A percentile compares a stretch with the other conserved stretches of the same genome.
These are phyloP conservation scores for Mycena rosella DNA, from an alignment of 768 basidiomycete genomes.

Conservation along the genomic window DNA sequence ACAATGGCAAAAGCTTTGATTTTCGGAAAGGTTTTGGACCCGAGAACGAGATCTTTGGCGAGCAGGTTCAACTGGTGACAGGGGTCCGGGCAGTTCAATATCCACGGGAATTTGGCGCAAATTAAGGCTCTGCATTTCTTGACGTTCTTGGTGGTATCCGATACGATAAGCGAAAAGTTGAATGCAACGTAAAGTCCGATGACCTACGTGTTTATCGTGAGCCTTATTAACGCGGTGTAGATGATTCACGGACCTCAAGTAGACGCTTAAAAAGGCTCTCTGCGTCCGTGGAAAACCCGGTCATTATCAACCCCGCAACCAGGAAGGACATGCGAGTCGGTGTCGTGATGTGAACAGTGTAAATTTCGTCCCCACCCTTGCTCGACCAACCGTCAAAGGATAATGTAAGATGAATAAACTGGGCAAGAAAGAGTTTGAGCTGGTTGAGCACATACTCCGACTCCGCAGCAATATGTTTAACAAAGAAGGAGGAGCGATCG, in stretches of 20 bases:
- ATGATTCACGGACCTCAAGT: conserved; percentile 6
- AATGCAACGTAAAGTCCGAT: no score
- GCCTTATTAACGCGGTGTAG: no score
- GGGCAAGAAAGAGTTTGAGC: neutral
- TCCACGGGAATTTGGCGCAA: conserved; percentile 33
- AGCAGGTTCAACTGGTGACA: conserved; percentile 37
- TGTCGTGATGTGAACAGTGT: conserved; percentile 25
- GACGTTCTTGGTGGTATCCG: conserved; percentile 37
- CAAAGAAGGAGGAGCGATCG: conserved; percentile 22
- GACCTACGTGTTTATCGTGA: no score
- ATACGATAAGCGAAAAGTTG: conserved; percentile 32
- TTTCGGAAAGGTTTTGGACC: conserved; percentile 30
- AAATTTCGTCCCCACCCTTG: conserved; percentile 22
- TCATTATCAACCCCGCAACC: neutral
- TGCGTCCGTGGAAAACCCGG: no score
- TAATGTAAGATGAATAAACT: conserved; percentile 8
- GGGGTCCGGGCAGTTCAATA: conserved; percentile 36
- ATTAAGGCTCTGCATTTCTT: conserved; percentile 32
- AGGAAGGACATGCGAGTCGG: conserved; percentile 18
- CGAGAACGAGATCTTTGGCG: conserved; percentile 34
- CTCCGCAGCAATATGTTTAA: conserved; percentile 11
- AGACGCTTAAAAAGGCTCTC: no score
- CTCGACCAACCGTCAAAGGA: conserved; percentile 28
- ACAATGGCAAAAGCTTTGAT: conserved; percentile 22
- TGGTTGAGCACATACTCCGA: neutral